These are phyloP conservation scores for Mycena indigotica DNA, from an alignment of 768 basidiomycete genomes.

Conservation along the genomic window DNA sequence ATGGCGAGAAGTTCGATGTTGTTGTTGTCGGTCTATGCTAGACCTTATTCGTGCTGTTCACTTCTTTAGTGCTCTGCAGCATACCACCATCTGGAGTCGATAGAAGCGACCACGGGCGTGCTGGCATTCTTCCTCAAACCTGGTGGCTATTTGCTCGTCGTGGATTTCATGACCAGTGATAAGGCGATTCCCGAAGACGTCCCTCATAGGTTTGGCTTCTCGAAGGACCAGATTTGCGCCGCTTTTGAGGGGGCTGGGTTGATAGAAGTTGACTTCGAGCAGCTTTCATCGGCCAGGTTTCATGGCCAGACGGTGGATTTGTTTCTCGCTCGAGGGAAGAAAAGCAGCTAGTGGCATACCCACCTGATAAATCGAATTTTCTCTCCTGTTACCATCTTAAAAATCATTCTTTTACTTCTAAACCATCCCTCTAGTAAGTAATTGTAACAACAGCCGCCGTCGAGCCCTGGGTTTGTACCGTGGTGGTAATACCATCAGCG, in stretches of 20 bases:
- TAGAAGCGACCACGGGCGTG: conserved; percentile 50
- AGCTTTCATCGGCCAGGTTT: conserved; percentile 34
- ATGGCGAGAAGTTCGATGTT: conserved; percentile 64
- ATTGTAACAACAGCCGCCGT: not conserved
- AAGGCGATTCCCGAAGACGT: conserved; percentile 41
- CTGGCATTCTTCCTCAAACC: conserved; percentile 63
- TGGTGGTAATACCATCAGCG: conserved; percentile 4
- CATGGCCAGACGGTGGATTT: conserved; percentile 39
- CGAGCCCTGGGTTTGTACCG: not conserved
- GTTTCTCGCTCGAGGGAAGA: conserved; percentile 60
- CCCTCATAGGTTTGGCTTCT: conserved; percentile 57
- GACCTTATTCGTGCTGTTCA: not conserved
- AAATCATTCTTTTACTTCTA: not conserved
- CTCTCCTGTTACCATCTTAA: too few species aligned
- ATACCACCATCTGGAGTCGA: conserved; percentile 63
- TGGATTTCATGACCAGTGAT: conserved; percentile 43
- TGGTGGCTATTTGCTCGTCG: conserved; percentile 59
- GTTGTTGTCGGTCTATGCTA: conserved; percentile 54
- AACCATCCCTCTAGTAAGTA: conserved; percentile 1
- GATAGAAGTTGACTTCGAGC: conserved; percentile 42
- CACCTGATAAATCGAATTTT: too few species aligned
- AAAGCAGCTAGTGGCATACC: too few species aligned
- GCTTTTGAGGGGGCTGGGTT: conserved; percentile 60
- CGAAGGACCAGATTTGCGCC: conserved; percentile 48
- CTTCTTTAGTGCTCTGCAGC: conserved; percentile 56